Percentiles rank a stretch among this genome's conserved stretches.
Conservation (phyloP, 306 rosid species). For the Cyamopsis tetragonoloba region DNA sequence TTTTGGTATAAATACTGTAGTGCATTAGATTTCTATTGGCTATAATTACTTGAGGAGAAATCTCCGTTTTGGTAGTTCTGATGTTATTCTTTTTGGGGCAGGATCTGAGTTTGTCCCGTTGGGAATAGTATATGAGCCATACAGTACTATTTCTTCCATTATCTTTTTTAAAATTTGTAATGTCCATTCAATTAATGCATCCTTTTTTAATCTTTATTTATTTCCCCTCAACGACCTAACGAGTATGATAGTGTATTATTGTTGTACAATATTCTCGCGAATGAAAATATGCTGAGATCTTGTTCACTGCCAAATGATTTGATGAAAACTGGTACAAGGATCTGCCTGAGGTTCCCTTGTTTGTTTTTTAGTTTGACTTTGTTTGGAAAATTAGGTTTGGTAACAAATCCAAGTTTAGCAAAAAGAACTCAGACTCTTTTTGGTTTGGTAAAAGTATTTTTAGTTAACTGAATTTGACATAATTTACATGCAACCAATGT, state of each 20-base stretch:
- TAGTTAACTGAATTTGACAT: too few relatives aligned
- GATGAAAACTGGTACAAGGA: not conserved
- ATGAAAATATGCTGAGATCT: not conserved
- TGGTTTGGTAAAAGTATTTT: too few relatives aligned
- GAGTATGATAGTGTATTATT: too few relatives aligned
- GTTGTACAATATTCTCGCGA: not conserved
- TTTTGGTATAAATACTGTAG: slow-evolving; percentile 40
- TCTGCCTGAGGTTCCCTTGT: not conserved
- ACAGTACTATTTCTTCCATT: slow-evolving; percentile 30
- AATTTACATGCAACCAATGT: too few relatives aligned
- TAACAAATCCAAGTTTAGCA: too few relatives aligned
- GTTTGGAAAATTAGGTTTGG: too few relatives aligned
- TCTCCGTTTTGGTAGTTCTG: slow-evolving; percentile 54
- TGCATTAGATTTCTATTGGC: slow-evolving; percentile 41
- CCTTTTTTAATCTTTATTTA: slow-evolving; percentile 8
- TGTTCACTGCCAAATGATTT: not conserved
- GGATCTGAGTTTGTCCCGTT: slow-evolving; percentile 34
- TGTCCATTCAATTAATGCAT: slow-evolving; percentile 30
- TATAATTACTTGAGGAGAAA: slow-evolving; percentile 41
- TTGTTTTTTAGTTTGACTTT: too few relatives aligned
- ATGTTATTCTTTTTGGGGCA: slow-evolving; percentile 53
- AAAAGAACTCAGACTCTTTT: too few relatives aligned
- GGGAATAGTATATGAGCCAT: slow-evolving; percentile 37
- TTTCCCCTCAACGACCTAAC: not conserved
- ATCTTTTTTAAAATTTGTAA: slow-evolving; percentile 26